Conservation (phyloP, 2,329 filamentous ascomycete species). For the Paracoccidioides brasiliensis region DNA sequence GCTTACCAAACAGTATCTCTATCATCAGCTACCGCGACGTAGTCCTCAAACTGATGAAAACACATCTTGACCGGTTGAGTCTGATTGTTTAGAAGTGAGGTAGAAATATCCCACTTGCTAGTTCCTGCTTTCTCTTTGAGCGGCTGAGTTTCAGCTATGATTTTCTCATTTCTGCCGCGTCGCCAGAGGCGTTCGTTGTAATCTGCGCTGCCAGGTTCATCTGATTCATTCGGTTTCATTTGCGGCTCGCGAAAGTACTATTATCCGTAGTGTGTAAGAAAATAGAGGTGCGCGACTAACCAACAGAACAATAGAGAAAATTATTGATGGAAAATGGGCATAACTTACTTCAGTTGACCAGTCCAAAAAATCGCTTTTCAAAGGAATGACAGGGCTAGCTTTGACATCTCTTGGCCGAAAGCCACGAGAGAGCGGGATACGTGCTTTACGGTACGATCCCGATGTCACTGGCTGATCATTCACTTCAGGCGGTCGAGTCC, state of each 20-base stretch:
- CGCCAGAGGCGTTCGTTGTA: constrained; percentile 94
- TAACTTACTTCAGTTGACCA: constrained; percentile 68
- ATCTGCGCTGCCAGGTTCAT: constrained; percentile 89
- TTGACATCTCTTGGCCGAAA: constrained; percentile 52
- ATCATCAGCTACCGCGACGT: constrained; percentile 86
- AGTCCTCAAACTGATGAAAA: constrained; percentile 96
- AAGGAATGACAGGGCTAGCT: constrained; percentile 52
- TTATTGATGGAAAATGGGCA: constrained; percentile 10
- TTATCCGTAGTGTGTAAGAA: constrained; percentile 17
- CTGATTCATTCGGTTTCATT: constrained; percentile 91
- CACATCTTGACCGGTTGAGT: constrained; percentile 85
- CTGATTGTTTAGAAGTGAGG: constrained; percentile 75
- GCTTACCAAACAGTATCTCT: constrained; percentile 63
- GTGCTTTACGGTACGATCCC: constrained; percentile 62
- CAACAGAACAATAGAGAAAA: background rate
- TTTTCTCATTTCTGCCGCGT: constrained; percentile 79
- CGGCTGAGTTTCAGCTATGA: constrained; percentile 83
- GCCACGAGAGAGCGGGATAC: constrained; percentile 64
- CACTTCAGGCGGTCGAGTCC: constrained; percentile 58
- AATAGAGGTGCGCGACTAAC: background rate
- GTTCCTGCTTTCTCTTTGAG: constrained; percentile 78
- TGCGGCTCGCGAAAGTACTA: constrained; percentile 93
- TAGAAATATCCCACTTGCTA: constrained; percentile 73
- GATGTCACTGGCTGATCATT: constrained; percentile 53
- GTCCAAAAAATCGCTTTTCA: constrained; percentile 74